A percentile compares a stretch with the other conserved stretches of the same genome.
Conservation (phyloP, 2,329 filamentous ascomycete species). For the Anthostomella pinea region DNA sequence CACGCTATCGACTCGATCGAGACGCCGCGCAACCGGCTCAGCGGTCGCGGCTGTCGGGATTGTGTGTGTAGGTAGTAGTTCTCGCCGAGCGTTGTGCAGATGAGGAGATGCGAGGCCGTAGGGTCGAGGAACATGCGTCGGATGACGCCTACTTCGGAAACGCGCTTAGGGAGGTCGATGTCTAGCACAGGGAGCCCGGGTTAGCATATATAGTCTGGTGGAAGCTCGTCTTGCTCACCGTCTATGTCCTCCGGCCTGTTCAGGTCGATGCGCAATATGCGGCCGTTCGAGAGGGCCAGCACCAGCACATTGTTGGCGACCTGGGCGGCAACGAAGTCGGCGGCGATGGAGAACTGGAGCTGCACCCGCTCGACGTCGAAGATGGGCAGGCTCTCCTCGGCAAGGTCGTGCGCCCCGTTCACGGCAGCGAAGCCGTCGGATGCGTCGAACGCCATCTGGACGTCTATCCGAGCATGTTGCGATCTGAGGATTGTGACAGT, state of each 20-base stretch:
- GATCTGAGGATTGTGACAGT: slow-evolving; percentile 9
- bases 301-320: slow-evolving; percentile 97
- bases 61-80: slow-evolving; percentile 98
- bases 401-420: slow-evolving; percentile 55
- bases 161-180: slow-evolving; percentile 93
- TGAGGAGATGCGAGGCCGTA: slow-evolving; percentile 88
- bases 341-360: slow-evolving; percentile 89
- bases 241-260: slow-evolving; percentile 95
- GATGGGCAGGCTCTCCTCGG: slow-evolving; percentile 71
- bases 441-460: slow-evolving; percentile 65
- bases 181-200: slow-evolving; percentile 51
- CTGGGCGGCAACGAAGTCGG: slow-evolving; percentile 93
- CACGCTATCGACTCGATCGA: slow-evolving; percentile 87
- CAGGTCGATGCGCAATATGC: slow-evolving; percentile 90
- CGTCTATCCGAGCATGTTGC: slow-evolving; percentile 25
- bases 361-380: slow-evolving; percentile 93
- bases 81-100: slow-evolving; percentile 87
- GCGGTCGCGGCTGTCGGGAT: slow-evolving; percentile 78
- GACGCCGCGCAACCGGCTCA: slow-evolving; percentile 81
- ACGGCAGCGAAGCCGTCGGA: slow-evolving; percentile 71
- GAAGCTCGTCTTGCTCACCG: slow-evolving; percentile 47
- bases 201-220: slow-evolving; percentile 10
- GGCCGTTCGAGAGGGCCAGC: slow-evolving; percentile 84
- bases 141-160: slow-evolving; percentile 87
- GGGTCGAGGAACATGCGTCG: slow-evolving; percentile 96